Evolutionary conservation across 139 green algal genomes (phyloP).

Genomic region (Gonium pectorale): DNA sequence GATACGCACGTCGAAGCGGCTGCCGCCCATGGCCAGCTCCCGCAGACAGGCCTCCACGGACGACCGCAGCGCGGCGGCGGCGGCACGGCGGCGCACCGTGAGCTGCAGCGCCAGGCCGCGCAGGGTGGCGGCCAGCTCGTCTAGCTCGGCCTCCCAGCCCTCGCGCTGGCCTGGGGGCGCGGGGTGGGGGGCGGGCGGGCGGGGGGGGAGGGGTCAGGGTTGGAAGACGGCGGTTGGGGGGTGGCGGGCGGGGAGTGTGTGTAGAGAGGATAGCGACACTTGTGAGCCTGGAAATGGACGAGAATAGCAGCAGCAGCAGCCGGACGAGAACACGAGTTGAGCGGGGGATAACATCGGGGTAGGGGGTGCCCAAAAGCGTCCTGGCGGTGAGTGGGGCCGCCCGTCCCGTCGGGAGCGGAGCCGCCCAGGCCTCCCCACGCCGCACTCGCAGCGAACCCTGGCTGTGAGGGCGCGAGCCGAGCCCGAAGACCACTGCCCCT

Average conservation of each 20-base stretch:
- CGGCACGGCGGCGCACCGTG: conserved; percentile 44
- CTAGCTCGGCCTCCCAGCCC: conserved; percentile 38
- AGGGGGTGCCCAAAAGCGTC: no score
- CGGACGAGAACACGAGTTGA: no score
- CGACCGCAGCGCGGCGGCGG: conserved; percentile 62
- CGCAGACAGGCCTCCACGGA: conserved; percentile 74
- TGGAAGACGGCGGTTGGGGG: background rate
- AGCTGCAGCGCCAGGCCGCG: conserved; percentile 29
- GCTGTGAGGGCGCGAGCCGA: no score
- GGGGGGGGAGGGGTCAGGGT: background rate
- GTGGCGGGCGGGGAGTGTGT: no score
- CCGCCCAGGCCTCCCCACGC: background rate
- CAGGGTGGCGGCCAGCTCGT: background rate
- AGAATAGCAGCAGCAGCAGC: no score
- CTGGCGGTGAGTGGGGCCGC: no score
- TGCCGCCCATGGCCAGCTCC: conserved; percentile 78
- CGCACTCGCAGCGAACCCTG: background rate
- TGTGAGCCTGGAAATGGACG: no score
- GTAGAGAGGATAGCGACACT: no score
- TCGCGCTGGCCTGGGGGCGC: conserved; percentile 49
- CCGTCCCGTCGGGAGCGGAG: no score
- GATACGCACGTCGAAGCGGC: conserved; percentile 80
- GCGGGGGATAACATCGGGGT: no score
- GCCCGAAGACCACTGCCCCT: no score
- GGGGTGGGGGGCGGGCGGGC: no score